Evolutionary conservation across 2,329 filamentous ascomycete species (phyloP), one percentile per base, ranked within the genome.

Genomic region (Chaetomium sp.): DNA sequence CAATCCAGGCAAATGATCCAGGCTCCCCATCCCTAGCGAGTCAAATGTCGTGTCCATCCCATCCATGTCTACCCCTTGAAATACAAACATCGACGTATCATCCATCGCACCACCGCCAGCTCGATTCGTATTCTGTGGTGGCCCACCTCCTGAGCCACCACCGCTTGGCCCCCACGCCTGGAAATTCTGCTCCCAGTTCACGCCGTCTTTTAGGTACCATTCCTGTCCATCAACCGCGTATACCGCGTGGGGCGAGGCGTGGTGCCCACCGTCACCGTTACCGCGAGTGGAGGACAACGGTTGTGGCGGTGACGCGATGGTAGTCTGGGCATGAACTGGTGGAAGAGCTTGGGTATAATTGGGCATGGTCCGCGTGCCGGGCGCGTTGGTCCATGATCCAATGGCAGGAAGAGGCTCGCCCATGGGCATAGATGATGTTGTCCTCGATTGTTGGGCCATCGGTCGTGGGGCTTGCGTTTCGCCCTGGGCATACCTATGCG

Each of bases 141-240:
- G 37, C 4, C 37, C 37, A 8, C 8, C 37, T 8, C 37, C 37
- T 12, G 37, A 6, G 60, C 59, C 57, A 57, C 60, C 47, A 19
- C 69, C 66, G 53, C 75, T 66, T 14, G 6, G 11, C 37, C 73
- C 75, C 80, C 80, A 83, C 2, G 72, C 68, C 53, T 80, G 75
- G 62, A 82, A 83, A 57, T 79, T 76, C 53, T 81, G 78, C 56
- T 82, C 79, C 79, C 79, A 82, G 57, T 74, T 78, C 33, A 77
- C 79, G 14, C 79, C 76, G 57, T 83, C 80, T 52, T 75, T 80
- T 19, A 83, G 66, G 61, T 81, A 79, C 78, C 79, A 84, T 41
- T 82, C 78, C 58, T 79, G 76, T 7, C 75, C 75, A 57, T 81
- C 79, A 45, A 82, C 69, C 5, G 69, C 68, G 45, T 72, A 74